phyloP scores from a whole-genome alignment of 2,329 filamentous ascomycete genomes.

The Coniochaeta prunicola region DNA sequence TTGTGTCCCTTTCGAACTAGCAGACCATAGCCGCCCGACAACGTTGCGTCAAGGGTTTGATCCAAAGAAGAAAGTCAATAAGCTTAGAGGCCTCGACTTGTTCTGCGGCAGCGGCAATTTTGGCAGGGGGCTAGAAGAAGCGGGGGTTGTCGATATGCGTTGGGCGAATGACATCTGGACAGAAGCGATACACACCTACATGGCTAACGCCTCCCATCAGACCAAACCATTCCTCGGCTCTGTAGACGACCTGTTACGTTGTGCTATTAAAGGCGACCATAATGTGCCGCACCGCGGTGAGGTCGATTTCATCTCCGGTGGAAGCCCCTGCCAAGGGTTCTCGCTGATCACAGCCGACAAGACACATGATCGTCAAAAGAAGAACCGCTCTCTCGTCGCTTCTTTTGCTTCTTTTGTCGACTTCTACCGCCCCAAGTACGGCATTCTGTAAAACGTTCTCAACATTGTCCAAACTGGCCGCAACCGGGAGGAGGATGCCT shows the following conservation, averaged over 20 bases:
- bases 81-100: conserved; percentile 58
- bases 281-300: conserved; percentile 52
- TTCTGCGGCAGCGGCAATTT: conserved; percentile 77
- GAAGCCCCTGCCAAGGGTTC: conserved; percentile 74
- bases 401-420: conserved; percentile 71
- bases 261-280: conserved; percentile 45
- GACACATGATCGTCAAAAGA: conserved; percentile 45
- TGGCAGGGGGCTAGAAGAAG: conserved; percentile 68
- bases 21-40: conserved; percentile 18
- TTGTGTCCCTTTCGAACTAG: conserved; percentile 31
- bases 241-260: conserved; percentile 58
- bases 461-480: conserved; percentile 46
- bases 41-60: conserved; percentile 49
- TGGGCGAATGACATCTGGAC: conserved; percentile 62
- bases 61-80: conserved; percentile 24
- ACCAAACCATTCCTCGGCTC: conserved; percentile 58
- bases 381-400: conserved; percentile 71
- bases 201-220: conserved; percentile 51
- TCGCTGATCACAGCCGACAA: conserved; percentile 55
- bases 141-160: conserved; percentile 54
- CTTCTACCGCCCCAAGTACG: conserved; percentile 67
- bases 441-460: conserved; percentile 69
- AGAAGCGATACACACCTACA: conserved; percentile 63
- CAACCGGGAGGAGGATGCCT: conserved; percentile 49
- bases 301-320: conserved; percentile 63